Base-by-base conservation (phyloP, 768 basidiomycete species). In the Hebeloma cylindrosporum region DNA sequence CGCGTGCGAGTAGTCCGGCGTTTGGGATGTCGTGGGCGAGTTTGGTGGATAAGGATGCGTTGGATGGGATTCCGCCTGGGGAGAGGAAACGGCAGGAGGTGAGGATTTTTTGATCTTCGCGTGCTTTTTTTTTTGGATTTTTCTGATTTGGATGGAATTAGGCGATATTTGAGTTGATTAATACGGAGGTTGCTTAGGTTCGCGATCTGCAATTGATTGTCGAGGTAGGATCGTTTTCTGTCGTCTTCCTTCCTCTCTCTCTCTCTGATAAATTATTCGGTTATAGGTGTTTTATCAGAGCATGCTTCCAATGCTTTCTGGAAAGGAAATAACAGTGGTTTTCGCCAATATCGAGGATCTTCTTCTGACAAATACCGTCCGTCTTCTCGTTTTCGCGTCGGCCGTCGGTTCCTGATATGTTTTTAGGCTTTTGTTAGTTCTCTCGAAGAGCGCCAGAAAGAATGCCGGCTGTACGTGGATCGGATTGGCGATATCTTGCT, bases 311-410 rank as follows among this genome's bases (percentile, higher is more conserved):
- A 60, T 88, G 11, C 69, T 97, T 5, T 85, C 88, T 3, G 70
- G 73, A 45, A 89, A 89, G 58, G 88, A 89, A 4, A 76, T 85
- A 14, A 83, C 78, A 2, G 85, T 85, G 33, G 81, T 98, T 13
- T 98, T 97, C 57, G 88, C 88, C 4, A 98, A 98, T 56, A 74
- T 97, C 17, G 94, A 98, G 60, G 94, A 97, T 55, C 83, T 97
- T 37, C 70, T 97, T 3, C 65, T 97, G 22, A 86, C 82, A 30
- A 94, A 95, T 54, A 95, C 91, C 8, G 80, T 53, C 6, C n/a
- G 22, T 47, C 28, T 14, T 27, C 9, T 13, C 33, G 28, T 11
- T 8, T 45, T 30, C 28, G 38, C 6, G 28, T 29, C 38, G 21
- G 8, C 22, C 14, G 30, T 34, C 20, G 25, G 5, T 16, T 22